Conservation (phyloP, 352 stramenopile species). For the Pythium rishiriense region DNA sequence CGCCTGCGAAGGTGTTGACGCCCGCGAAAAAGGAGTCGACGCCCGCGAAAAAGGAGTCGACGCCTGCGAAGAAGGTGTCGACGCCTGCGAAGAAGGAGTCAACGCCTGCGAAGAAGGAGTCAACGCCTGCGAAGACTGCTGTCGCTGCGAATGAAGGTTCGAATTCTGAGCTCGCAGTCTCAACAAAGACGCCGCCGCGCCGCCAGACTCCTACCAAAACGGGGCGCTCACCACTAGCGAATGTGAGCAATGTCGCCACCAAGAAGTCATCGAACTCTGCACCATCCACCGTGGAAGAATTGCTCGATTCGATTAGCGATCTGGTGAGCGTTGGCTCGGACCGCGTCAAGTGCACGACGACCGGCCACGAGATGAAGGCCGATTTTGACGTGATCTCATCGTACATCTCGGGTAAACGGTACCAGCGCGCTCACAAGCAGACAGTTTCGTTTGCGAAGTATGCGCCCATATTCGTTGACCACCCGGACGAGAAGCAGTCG, state of each 20-base stretch:
- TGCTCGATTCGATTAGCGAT: conserved; percentile 44
- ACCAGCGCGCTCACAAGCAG: conserved; percentile 44
- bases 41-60: not conserved
- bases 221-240: conserved; percentile 14
- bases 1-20: not conserved
- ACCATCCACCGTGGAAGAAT: conserved; percentile 30
- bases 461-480: conserved; percentile 63
- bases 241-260: conserved; percentile 13
- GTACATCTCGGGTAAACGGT: conserved; percentile 63
- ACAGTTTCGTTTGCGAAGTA: conserved; percentile 51
- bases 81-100: not conserved
- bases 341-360: conserved; percentile 59
- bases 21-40: too few relatives aligned
- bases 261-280: not conserved
- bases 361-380: conserved; percentile 69
- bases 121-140: not conserved
- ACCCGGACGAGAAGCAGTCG: conserved; percentile 54
- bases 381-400: conserved; percentile 47
- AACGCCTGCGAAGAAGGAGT: not conserved
- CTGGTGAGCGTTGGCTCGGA: conserved; percentile 47
- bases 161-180: not conserved
- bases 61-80: not conserved
- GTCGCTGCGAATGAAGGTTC: not conserved
- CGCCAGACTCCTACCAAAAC: conserved; percentile 3
- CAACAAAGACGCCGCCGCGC: not conserved